Base-by-base conservation (phyloP, 805 yeast genomes). In the Cyberlindnera maclurae region DNA sequence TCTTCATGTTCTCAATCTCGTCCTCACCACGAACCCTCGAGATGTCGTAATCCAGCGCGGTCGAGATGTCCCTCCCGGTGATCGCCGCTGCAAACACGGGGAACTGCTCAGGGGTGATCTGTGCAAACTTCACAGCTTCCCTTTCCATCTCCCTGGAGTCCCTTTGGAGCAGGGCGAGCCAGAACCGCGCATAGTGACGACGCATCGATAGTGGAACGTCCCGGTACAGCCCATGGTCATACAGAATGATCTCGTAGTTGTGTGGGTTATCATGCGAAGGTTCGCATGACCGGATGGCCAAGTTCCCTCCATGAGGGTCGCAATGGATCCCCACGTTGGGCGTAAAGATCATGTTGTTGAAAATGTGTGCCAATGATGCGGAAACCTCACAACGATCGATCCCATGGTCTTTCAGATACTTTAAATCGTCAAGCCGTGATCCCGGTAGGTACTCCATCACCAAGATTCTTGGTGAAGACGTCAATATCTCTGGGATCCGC, bases 221-320 rank as follows among this genome's bases (percentile, higher is more conserved):
- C 43, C 99, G 70, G 58, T 93, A 93, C 15, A 93, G 67, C 0
- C 98, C 99, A 59, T 93, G 98, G 62, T 93, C 99, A 57, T 87
- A 94, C 15, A 93, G 67, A 6, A 93, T 68, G 37, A 93, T 85
- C 59, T 93, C 98, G 58, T 93, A 93, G 57, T 90, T 89, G 55
- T 81, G 87, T 4, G 64, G 62, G 20, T 68, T 65, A 37, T 42
- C 49, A 27, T 42, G 57, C 24, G 50, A 48, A 15, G 51, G 44
- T 7, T 59, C 51, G 15, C 64, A 49, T 1, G 69, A 62, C 40
- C 88, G 67, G 16, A 93, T 86, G 0, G 97, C 96, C 42, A 93
- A 65, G 54, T 93, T 93, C 0, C 99, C 99, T 10, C 95, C 96
- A 58, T 93, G 99, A 1, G 98, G 98, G 58, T 93, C 99, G 64